Evolutionary conservation across 2,329 filamentous ascomycete genomes (phyloP).

Genomic region (Cladophialophora exuberans): DNA sequence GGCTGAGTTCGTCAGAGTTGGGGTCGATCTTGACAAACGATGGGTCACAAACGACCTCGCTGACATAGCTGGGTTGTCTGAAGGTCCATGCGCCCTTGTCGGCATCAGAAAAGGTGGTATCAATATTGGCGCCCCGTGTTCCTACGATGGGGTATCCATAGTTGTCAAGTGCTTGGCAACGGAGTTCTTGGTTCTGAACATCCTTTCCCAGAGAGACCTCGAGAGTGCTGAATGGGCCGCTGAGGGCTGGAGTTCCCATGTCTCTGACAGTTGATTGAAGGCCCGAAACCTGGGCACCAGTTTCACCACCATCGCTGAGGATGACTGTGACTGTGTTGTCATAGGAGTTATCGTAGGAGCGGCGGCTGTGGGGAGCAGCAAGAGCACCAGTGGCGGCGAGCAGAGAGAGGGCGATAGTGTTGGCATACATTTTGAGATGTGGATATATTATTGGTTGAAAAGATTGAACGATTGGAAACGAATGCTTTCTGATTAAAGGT

Average conservation of each 20-base stretch:
- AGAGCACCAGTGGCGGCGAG: constrained; percentile 28
- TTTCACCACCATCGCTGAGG: constrained; percentile 21
- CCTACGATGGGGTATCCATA: constrained; percentile 25
- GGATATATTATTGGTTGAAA: constrained; percentile 1
- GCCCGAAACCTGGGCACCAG: constrained; percentile 17
- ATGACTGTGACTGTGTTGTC: constrained; percentile 24
- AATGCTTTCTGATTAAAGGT: constrained; percentile 6
- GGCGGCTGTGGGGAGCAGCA: constrained; percentile 23
- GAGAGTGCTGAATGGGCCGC: constrained; percentile 26
- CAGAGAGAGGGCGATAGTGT: constrained; percentile 15
- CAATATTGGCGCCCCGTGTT: constrained; percentile 23
- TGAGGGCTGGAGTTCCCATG: constrained; percentile 9
- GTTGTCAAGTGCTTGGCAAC: constrained; percentile 29
- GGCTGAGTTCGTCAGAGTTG: constrained; percentile 4
- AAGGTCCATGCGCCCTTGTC: constrained; percentile 30
- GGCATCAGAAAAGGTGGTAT: constrained; percentile 30
- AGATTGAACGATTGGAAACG: constrained; percentile 6
- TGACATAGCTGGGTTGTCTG: constrained; percentile 20
- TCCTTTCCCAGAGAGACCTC: constrained; percentile 21
- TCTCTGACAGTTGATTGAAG: constrained; percentile 9
- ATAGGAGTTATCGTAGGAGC: constrained; percentile 12
- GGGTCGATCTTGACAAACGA: constrained; percentile 25
- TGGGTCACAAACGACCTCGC: constrained; percentile 29
- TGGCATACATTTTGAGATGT: constrained; percentile 12
- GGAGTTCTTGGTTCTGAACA: constrained; percentile 24